Conservation (phyloP, 768 basidiomycete genomes). For the Asterophora parasitica region DNA sequence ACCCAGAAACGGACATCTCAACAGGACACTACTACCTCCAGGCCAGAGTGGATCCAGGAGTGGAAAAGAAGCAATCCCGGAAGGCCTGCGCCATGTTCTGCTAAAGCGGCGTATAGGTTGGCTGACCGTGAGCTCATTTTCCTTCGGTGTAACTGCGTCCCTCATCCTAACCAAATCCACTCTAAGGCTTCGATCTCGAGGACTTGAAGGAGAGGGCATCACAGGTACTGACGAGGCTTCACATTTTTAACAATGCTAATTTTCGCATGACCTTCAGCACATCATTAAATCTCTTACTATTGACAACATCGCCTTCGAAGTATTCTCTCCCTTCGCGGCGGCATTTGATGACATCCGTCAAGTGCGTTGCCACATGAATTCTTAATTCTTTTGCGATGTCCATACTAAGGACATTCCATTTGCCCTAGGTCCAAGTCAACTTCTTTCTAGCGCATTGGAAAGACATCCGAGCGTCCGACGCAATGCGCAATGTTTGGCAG, state of each 20-base stretch:
- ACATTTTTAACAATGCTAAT: not conserved
- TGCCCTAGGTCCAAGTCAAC: conserved; percentile 60
- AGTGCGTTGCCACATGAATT: conserved; percentile 28
- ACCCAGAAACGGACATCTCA: conserved; percentile 17
- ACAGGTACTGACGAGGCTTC: conserved; percentile 23
- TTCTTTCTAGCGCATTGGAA: conserved; percentile 81
- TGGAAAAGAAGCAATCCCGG: conserved; percentile 62
- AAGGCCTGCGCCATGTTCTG: conserved; percentile 67
- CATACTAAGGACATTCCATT: conserved; percentile 38
- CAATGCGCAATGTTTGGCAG: conserved; percentile 80
- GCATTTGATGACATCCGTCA: conserved; percentile 78
- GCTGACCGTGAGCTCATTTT: conserved; percentile 62
- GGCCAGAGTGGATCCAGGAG: conserved; percentile 66
- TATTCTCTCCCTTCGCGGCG: conserved; percentile 81
- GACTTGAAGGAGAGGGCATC: conserved; percentile 75
- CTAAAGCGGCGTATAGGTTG: conserved; percentile 78
- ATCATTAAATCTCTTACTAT: conserved; percentile 72
- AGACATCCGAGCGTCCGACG: conserved; percentile 76
- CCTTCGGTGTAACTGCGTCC: not conserved
- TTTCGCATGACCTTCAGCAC: conserved; percentile 39
- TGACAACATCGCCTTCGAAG: conserved; percentile 80
- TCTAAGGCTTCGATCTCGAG: conserved; percentile 60
- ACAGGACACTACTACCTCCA: conserved; percentile 23
- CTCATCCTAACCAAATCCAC: not conserved
- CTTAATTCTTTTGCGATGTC: conserved; percentile 23